Evolutionary conservation across 306 rosid species (phyloP).

Genomic region (Castanea sativa): DNA sequence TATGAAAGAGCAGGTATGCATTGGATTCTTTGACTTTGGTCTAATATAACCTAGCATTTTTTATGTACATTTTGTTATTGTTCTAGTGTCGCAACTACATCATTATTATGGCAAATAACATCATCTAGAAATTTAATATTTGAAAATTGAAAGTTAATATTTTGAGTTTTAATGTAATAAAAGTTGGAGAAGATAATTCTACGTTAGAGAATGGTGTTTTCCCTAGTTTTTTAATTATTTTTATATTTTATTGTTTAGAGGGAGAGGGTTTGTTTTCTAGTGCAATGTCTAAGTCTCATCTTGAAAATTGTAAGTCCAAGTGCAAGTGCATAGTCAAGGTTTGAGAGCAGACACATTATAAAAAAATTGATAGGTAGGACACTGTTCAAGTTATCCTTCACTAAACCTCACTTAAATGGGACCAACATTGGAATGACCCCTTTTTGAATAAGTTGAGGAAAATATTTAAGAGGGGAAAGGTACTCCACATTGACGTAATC

Average conservation of each 20-base stretch:
- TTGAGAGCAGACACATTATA: too few relatives aligned
- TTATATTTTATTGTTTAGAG: too few relatives aligned
- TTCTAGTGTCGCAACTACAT: not conserved
- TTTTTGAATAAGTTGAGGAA: too few relatives aligned
- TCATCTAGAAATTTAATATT: not conserved
- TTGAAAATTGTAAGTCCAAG: too few relatives aligned
- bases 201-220: not conserved
- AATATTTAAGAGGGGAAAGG: too few relatives aligned
- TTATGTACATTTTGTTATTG: not conserved
- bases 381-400: too few relatives aligned
- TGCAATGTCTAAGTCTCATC: too few relatives aligned
- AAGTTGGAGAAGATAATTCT: not conserved
- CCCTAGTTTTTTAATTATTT: not conserved
- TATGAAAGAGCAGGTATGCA: slow-evolving; percentile 63
- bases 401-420: too few relatives aligned
- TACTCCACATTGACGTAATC: not conserved
- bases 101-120: not conserved
- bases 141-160: not conserved
- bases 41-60: not conserved
- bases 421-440: too few relatives aligned
- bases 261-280: too few relatives aligned
- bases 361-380: too few relatives aligned
- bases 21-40: not conserved
- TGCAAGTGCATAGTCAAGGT: too few relatives aligned
- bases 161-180: not conserved